A percentile compares a stretch with the other conserved stretches of the same genome.
These are phyloP conservation scores for Naganishia vaughanmartiniae DNA, from an alignment of 768 basidiomycete species.

Conservation along the genomic window DNA sequence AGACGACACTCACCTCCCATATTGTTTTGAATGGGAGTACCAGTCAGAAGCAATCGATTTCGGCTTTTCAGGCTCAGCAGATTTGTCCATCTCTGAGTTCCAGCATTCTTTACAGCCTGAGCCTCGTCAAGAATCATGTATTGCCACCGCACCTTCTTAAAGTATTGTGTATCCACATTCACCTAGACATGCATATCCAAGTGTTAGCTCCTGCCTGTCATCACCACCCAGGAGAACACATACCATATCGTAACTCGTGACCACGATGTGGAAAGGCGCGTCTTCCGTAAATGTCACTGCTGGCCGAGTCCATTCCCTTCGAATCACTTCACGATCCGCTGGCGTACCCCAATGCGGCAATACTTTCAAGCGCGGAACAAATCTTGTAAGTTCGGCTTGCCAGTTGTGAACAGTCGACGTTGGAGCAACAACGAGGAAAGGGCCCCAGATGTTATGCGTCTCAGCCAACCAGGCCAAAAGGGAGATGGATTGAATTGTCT, in stretches of 20 bases:
- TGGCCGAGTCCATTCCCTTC: slow-evolving; percentile 98
- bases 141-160: slow-evolving; percentile 97
- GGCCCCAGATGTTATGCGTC: slow-evolving; percentile 97
- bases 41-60: slow-evolving; percentile 89
- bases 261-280: slow-evolving; percentile 92
- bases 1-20: slow-evolving; percentile 78
- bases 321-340: slow-evolving; percentile 86
- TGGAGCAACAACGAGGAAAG: slow-evolving; percentile 95
- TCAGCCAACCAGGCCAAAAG: slow-evolving; percentile 93
- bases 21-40: slow-evolving; percentile 97
- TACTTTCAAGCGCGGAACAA: slow-evolving; percentile 88
- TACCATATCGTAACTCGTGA: slow-evolving; percentile 94
- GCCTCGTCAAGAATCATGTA: slow-evolving; percentile 99
- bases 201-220: slow-evolving; percentile 57
- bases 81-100: slow-evolving; percentile 95
- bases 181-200: slow-evolving; percentile 52
- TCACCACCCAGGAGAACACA: slow-evolving; percentile 42
- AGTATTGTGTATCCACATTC: slow-evolving; percentile 88
- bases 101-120: slow-evolving; percentile 98
- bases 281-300: slow-evolving; percentile 92
- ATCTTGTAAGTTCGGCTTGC: slow-evolving; percentile 96
- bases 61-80: slow-evolving; percentile 91
- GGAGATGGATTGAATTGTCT: slow-evolving; percentile 95
- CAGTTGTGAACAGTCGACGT: slow-evolving; percentile 97
- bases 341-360: slow-evolving; percentile 98